These are phyloP conservation scores for Erysiphe neolycopersici DNA, from an alignment of 2,329 filamentous ascomycete genomes.

Conservation along the genomic window DNA sequence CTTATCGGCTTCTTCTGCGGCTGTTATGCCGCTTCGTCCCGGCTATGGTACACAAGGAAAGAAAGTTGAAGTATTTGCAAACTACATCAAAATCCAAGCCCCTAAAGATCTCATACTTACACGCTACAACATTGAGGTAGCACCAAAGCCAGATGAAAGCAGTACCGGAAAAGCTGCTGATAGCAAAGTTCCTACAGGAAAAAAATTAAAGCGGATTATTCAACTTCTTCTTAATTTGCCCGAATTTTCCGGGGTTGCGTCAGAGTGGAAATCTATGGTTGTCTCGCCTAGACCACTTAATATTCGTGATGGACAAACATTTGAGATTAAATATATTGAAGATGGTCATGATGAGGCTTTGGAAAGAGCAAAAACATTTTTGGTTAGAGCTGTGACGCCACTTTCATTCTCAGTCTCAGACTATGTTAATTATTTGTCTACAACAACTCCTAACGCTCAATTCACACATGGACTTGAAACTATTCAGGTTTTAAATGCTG, in stretches of 20 bases:
- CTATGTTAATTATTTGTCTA: neutral
- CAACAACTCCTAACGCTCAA: neutral
- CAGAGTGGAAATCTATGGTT: slow-evolving; percentile 1
- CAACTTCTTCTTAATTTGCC: slow-evolving; percentile 3
- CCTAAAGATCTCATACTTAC: slow-evolving; percentile 2
- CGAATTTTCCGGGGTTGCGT: slow-evolving; percentile 1
- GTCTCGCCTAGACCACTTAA: neutral
- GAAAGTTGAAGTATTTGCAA: slow-evolving; percentile 3
- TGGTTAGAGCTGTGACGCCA: neutral
- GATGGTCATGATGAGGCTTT: slow-evolving; percentile 1
- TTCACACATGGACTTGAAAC: slow-evolving; percentile 1
- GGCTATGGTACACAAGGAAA: slow-evolving; percentile 4
- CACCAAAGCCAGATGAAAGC: slow-evolving; percentile 1
- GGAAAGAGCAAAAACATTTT: neutral
- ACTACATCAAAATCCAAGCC: slow-evolving; percentile 4
- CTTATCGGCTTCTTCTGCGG: neutral
- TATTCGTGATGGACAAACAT: neutral
- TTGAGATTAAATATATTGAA: slow-evolving; percentile 1
- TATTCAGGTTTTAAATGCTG: slow-evolving; percentile 1
- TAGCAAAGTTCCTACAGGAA: slow-evolving; percentile 1
- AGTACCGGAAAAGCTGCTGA: neutral
- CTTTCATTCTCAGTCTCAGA: neutral
- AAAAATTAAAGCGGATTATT: slow-evolving; percentile 4
- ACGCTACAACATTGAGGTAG: slow-evolving; percentile 4
- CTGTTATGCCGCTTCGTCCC: slow-evolving; percentile 3